Base-by-base conservation (phyloP, 805 yeast species). In the Kuraishia hungarica region DNA sequence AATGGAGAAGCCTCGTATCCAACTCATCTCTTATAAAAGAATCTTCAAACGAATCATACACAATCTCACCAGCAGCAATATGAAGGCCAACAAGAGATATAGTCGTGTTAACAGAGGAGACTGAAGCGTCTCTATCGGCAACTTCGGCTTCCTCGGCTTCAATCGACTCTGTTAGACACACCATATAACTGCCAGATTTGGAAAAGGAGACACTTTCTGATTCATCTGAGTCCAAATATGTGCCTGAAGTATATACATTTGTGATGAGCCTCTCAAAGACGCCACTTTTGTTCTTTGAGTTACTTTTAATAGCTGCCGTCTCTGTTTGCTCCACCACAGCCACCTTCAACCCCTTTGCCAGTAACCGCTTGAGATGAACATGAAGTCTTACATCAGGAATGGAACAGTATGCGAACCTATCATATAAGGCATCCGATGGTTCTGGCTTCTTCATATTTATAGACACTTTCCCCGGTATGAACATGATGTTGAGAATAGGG, bases 291-390 rank as follows among this genome's bases (percentile, higher is more conserved):
- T 79, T 84, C 4, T 79, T 67, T 2, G 80, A 69, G 29, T 67
- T 68, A 5, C 79, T 76, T 62, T 89, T 89, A 15, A 89, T 74
- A 0, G 90, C 89, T 1, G 90, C 85, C 0, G 93, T 82, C 64
- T 93, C 97, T 3, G 81, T 64, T 64, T 94, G 98, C 63, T 86
- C 86, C 0, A 92, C 94, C 1, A 94, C 82, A 0, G 96, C 98
- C 2, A 94, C 89, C 65, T 87, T 92, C 57, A 81, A 72, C 0
- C 97, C 97, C 54, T 74, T 74, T 47, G 78, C 80, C 2, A 94
- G 74, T 19, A 93, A 71, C 57, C 93, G 75, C 65, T 87, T 87
- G 43, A 92, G 70, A 66, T 93, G 93, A 29, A 87, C 76, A 60
- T 87, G 87, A 15, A 94, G 72, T 56, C 94, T 72, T 28, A 74